Percentiles rank a stretch among this genome's conserved stretches.
phyloP scores from a whole-genome alignment of 1,139 yeast genomes.

The Yamadazyma diddensiae region DNA sequence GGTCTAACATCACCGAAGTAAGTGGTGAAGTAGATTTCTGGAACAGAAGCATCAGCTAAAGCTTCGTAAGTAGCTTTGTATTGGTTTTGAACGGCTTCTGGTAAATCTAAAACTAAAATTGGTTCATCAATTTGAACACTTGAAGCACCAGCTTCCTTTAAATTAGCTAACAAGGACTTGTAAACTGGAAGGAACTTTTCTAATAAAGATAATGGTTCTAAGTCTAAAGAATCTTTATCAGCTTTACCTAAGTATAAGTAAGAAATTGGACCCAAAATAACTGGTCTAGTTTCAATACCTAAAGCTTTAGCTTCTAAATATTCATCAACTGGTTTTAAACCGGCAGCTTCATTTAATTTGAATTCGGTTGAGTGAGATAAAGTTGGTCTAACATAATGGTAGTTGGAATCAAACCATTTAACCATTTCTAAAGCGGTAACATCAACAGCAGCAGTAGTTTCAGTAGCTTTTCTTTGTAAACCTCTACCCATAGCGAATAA shows the following conservation, averaged over 20 bases:
- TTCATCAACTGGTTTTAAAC: constrained; percentile 95
- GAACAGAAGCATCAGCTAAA: constrained; percentile 65
- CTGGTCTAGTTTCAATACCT: constrained; percentile 97
- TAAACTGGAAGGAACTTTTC: constrained; percentile 90
- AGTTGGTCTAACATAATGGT: constrained; percentile 99
- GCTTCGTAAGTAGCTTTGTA: constrained; percentile 82
- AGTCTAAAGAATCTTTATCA: constrained; percentile 94
- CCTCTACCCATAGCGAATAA: constrained; percentile 99
- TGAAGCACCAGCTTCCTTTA: constrained; percentile 92
- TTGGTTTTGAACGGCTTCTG: constrained; percentile 77
- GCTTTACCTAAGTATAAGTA: constrained; percentile 95
- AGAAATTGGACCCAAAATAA: constrained; percentile 92
- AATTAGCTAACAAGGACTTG: constrained; percentile 81
- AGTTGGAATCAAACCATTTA: constrained; percentile 99
- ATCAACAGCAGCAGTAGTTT: constrained; percentile 83
- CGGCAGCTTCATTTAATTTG: constrained; percentile 73
- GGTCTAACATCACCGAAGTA: constrained; percentile 99
- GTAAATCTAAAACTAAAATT: constrained; percentile 89
- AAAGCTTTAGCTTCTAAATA: constrained; percentile 95
- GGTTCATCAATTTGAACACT: constrained; percentile 98
- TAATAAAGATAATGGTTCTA: constrained; percentile 87
- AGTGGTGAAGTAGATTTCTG: constrained; percentile 80
- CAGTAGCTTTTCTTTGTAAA: constrained; percentile 95
- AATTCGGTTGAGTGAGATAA: constrained; percentile 92
- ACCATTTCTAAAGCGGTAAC: constrained; percentile 99